Base-by-base conservation (phyloP, 257 asterid species). In the Lavandula angustifolia region DNA sequence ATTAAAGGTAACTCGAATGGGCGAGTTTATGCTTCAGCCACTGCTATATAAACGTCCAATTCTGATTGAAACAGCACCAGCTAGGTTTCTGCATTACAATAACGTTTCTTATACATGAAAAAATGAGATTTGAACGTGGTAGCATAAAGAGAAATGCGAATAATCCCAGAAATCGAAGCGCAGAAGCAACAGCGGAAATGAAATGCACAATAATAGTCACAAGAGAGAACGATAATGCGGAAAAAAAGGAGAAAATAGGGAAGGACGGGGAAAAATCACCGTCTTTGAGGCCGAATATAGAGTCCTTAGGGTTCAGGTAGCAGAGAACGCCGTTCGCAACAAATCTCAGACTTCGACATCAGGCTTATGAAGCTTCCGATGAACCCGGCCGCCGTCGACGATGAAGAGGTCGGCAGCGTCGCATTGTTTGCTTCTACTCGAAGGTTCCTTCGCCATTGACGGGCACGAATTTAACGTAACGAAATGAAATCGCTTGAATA, bases 351-450 rank as follows among this genome's bases (percentile, higher is more conserved):
- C 84, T 84, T 87, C 2, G 95, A 87, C 37, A 73, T 78, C 53
- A 89, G 80, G 86, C 89, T 87, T 7, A 87, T 78, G 74, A 75
- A 75, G 67, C 95, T 79, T 68, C 94, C 96, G 77, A 87, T 80
- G 82, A 84, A 89, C 12, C 86, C 75, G 71, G 85, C 92, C 71
- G 75, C 85, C 60, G 84, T 38, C 72, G 82, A 43, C 49, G 92
- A 74, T 10, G 79, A 29, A 33, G 83, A 35, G 7, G 85, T 48
- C 57, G 82, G 60, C 54, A 82, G 6, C 72, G 80, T 3, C 77
- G 75, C 29, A 58, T 69, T 68, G 64, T 64, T 64, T 32, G 75
- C 52, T 71, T 12, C 29, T 57, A 43, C 69, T 72, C 27, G 75
- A 72, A 48, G 82, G 79, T 78, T 81, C 87, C 16, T 66, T 72